Evolutionary conservation across 73 alveolate species (phyloP), one percentile per base, ranked within the genome.

Genomic region (Paramecium sonneborni): DNA sequence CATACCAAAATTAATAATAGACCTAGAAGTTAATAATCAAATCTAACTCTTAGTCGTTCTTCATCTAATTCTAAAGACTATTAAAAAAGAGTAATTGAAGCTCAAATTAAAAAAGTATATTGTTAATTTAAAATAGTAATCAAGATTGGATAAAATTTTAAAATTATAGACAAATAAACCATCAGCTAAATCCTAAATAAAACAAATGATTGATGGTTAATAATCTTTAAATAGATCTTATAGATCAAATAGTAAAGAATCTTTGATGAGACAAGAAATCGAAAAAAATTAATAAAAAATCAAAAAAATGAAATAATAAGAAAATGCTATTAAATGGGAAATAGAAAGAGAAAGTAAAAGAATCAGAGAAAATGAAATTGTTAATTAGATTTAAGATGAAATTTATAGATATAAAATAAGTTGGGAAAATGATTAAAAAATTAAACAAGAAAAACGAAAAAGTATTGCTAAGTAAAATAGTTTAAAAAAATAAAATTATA

Each of bases 291-390:
- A 74, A 37, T 37, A 2, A 37, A 39, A 9, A 21, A 74, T 74
- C 1, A 74, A 74, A 32, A 74, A 74, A 74, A 4, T 74, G 56
- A 34, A 74, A 39, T 10, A 23, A 74, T 34, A 74, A 39, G 87
- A 74, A 35, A 74, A 74, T 39, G 39, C 56, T 12, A 34, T 74
- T 5, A 74, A 74, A 39, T 74, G 87, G 87, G 35, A 74, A 74
- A 39, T 74, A 37, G 87, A 74, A 39, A 74, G 58, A 39, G 87
- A 74, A 20, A 39, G 67, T 14, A 74, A 74, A 74, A 74, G 58
- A 20, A 74, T 74, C 4, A 34, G 32, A 18, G 87, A 34, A n/a
- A 37, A 74, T 37, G 37, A 39, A 18, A 24, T 34, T 2, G 67
- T 34, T 0, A 74, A 39, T 74, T 34, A 34, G 24, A 34, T 37